Base-by-base conservation (phyloP, 306 rosid species). In the Lablab purpureus region DNA sequence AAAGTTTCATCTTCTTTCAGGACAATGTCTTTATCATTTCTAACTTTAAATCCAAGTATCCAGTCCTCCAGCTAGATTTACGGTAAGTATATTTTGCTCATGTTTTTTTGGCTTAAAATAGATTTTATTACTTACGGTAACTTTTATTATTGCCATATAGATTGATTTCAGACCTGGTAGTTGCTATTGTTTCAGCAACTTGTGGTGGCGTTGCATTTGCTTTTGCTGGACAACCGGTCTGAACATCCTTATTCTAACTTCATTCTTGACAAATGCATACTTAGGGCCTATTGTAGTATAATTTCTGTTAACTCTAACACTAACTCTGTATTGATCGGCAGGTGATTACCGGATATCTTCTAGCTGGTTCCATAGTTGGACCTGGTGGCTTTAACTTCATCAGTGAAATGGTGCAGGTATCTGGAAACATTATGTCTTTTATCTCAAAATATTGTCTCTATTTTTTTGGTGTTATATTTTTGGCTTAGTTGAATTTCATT, bases 391-490 rank as follows among this genome's bases (percentile, higher is more conserved):
- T 96, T 83, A 91, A 93, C 87, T 91, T 91, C 88, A 90, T 95
- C 83, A 91, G 97, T 49, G 99, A 95, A 89, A 91, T 95, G 98
- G 99, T 95, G 82, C 99, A 95, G 88, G 98, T 95, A 91, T 76
- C 83, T 87, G 60, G 43, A 69, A 62, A 49, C 51, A 74, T 51
- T 50, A 18, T 78, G 54, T 74, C 64, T 81, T 11, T 47, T 46
- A 36, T 82, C 56, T 22, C 19, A 67, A 59, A 23, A 45, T 1
- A 34, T 14, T 7, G 23, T n/a, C 41, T 4, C n/a, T 64, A 18
- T 22, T 19, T 82, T 41, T 74, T 25, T 14, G 25, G 55, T 11
- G 46, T 22, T 41, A 30, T 52, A 75, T 22, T 68, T 67, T 70
- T 34, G 49, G 73, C 59, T 79, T 36, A 50, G 43, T 30, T 67